Percentiles rank a stretch among this genome's conserved stretches.
Evolutionary conservation across 2,329 filamentous ascomycete genomes (phyloP).

Genomic region (Apiospora marii): DNA sequence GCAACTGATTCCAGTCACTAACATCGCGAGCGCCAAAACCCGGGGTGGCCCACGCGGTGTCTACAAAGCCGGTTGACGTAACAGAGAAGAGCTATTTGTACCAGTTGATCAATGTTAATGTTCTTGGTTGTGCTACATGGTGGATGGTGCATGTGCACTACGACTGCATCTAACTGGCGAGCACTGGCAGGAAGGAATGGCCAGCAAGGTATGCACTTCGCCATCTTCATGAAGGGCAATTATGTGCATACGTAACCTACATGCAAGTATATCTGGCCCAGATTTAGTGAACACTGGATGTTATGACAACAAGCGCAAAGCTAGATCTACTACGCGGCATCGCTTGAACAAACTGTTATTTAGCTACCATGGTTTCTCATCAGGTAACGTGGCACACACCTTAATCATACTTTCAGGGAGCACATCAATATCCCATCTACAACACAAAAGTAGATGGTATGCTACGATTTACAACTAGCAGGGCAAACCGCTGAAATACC

Average conservation of each 20-base stretch:
- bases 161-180: neutral
- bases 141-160: neutral
- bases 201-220: neutral
- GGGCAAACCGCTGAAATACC: neutral
- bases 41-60: neutral
- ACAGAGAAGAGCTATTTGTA: neutral
- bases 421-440: too few relatives aligned
- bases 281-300: too few relatives aligned
- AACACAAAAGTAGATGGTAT: too few relatives aligned
- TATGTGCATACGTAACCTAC: neutral
- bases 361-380: too few relatives aligned
- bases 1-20: neutral
- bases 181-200: neutral
- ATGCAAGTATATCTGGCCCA: too few relatives aligned
- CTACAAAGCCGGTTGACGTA: neutral
- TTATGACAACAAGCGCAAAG: too few relatives aligned
- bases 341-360: too few relatives aligned
- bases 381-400: too few relatives aligned
- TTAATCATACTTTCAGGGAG: too few relatives aligned
- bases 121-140: neutral
- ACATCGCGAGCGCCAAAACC: neutral
- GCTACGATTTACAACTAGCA: neutral
- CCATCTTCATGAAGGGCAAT: neutral
- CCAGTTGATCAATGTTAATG: neutral
- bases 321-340: too few relatives aligned